Conservation (phyloP, 306 rosid species). For the Vigna nakashimae region DNA sequence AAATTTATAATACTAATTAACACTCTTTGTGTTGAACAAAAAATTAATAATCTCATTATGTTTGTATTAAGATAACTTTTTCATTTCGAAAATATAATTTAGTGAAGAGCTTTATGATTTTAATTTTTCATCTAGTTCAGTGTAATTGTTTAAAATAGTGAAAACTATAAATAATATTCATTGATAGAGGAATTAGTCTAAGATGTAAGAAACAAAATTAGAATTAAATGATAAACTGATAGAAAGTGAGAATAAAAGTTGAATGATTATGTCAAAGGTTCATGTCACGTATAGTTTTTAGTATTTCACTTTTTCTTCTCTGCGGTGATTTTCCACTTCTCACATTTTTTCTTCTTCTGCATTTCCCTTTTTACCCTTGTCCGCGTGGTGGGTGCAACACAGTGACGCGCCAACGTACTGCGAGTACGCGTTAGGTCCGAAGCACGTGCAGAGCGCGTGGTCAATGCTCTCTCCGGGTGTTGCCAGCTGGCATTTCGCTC, state of each 20-base stretch:
- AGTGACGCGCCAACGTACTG: constrained; percentile 44
- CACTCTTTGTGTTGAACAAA: too few relatives aligned
- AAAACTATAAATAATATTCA: too few relatives aligned
- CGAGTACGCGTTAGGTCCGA: constrained; percentile 38
- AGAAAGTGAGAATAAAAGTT: background rate
- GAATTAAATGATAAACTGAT: too few relatives aligned
- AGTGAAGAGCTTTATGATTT: too few relatives aligned
- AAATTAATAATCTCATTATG: too few relatives aligned
- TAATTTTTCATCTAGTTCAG: too few relatives aligned
- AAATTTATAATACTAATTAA: too few relatives aligned
- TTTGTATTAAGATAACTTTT: background rate
- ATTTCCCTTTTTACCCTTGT: constrained; percentile 25
- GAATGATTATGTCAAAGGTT: constrained; percentile 21
- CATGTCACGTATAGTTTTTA: background rate
- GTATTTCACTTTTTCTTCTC: constrained; percentile 13
- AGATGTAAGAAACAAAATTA: too few relatives aligned
- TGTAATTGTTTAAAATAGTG: too few relatives aligned
- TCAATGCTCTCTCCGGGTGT: constrained; percentile 38
- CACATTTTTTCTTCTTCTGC: background rate
- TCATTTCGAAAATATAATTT: too few relatives aligned
- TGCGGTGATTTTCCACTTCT: constrained; percentile 50
- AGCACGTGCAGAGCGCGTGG: constrained; percentile 54
- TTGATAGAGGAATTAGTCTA: too few relatives aligned
- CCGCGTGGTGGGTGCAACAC: constrained; percentile 36
- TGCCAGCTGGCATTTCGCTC: constrained; percentile 56